Evolutionary conservation across 164 flowering plant genomes (phyloP), one percentile per base, ranked within the genome.

Genomic region (Berberis vulgaris): DNA sequence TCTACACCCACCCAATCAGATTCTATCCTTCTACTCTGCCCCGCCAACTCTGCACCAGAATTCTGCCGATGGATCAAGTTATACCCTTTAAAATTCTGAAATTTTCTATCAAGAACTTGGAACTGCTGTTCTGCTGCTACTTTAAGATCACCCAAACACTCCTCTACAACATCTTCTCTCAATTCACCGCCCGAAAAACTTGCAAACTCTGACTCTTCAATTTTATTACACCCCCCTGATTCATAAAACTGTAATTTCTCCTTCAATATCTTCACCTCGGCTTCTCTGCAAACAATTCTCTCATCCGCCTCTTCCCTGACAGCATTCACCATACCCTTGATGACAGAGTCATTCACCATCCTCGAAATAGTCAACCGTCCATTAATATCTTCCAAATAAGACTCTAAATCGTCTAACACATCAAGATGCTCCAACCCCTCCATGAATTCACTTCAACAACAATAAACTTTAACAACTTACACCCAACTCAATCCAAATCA

Each of bases 291-390:
- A 54, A 78, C 77, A 62, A 88, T 75, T 73, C 59, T 76, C 68
- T 83, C 83, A 11, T 71, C 78, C n/a, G 91, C 86, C 73, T 86
- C 90, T 67, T 87, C 82, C 44, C 71, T 76, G 54, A 89, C 77
- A 2, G 90, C 97, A 75, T 49, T 82, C 12, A 86, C 86, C 78
- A 91, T 81, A 46, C 96, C 92, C 74, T 82, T 87, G 38, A 83
- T 81, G 45, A 95, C 82, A 5, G 96, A 81, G 57, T 89, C 84
- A 72, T 77, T 85, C 12, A 95, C 99, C 93, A 91, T 83, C 73
- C 94, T 75, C 4, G 97, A 87, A 41, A 95, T 71, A 6, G 72
- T 81, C 63, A 95, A 65, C 9, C 94, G 78, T 8, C 82, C 85
- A 65, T 77, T 59, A 42, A 95, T 78, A 61, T 85, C 96, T 39